Base-by-base conservation (phyloP, 108 stramenopile genomes). In the Mediolabrus comicus region DNA sequence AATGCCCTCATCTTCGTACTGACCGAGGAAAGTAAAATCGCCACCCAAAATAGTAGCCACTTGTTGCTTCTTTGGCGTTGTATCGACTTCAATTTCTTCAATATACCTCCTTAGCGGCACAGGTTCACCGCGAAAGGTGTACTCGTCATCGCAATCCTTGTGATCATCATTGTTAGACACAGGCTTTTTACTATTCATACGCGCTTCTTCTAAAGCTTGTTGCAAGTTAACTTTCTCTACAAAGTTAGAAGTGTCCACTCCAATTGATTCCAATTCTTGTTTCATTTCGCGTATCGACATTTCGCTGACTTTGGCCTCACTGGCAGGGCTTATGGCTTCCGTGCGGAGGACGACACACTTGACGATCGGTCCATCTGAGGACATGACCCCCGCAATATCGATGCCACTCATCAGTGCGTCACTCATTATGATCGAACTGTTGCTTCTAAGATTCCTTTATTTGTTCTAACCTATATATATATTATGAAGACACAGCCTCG, bases 1-100 rank as follows among this genome's bases (percentile, higher is more conserved):
- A 38, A 87, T 84, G 25, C 93, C 90, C 72, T 95, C 93, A 4
- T 87, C 86, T 56, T 90, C 88, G 51, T 87, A 95, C 72, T 95
- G 93, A 25, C 93, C 90, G 51, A 95, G 46, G 68, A 95, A 95
- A 8, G 93, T 95, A 49, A 92, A 83, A 30, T 87, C 84, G 5
- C 90, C 90, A 35, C 88, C 91, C 57, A 95, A 58, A 11, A 87
- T 35, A 52, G 84, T 36, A 8, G 69, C 49, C 17, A 89, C 89
- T 62, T 78, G 72, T 11, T 75, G 75, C 62, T 91, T 95, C 28
- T 72, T 71, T 26, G 93, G 93, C 3, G 93, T 92, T n/a, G 90
- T 95, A 53, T 95, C 93, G 0, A 95, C 49, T 65, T 85, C 62
- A 29, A 86, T 62, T 72, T 88, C 87, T 34, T 86, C 80, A 38